A percentile compares a stretch with the other conserved stretches of the same genome.
Evolutionary conservation across 2,329 filamentous ascomycete species (phyloP).

Genomic region (Fusarium sp.): DNA sequence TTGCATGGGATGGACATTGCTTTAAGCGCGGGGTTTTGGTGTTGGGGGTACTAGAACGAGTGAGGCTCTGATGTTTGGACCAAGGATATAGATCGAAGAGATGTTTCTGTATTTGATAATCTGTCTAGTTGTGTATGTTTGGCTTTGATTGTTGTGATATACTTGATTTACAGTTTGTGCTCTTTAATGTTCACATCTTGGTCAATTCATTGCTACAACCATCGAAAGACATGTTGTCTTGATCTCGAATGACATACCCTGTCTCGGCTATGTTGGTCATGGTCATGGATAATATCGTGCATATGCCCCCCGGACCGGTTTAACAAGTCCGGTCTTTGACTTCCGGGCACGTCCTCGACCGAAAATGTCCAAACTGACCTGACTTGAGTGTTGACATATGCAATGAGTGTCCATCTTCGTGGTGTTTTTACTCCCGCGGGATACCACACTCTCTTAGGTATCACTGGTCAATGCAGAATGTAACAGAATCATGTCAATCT

Average conservation of each 20-base stretch:
- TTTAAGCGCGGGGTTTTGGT: conserved; percentile 29
- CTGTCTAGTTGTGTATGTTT: not conserved
- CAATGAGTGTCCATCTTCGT: conserved; percentile 1
- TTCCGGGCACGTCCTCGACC: conserved; percentile 26
- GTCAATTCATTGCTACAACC: not conserved
- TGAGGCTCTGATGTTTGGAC: conserved; percentile 30
- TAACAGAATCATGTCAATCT: not conserved
- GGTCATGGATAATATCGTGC: conserved; percentile 31
- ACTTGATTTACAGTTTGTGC: not conserved
- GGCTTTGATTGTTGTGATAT: too few relatives aligned
- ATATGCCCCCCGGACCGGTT: conserved; percentile 30
- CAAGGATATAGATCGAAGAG: not conserved
- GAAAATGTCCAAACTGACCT: not conserved
- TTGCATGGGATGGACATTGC: conserved; percentile 18
- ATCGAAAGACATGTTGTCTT: not conserved
- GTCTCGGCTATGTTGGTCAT: conserved; percentile 9
- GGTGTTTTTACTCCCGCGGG: not conserved
- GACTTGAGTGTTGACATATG: not conserved
- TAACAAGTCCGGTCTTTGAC: conserved; percentile 31
- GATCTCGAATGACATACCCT: conserved; percentile 9
- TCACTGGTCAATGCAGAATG: not conserved
- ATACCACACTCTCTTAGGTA: conserved; percentile 1
- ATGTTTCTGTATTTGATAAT: not conserved
- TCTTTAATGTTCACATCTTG: not conserved
- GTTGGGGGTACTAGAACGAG: too few relatives aligned